Conservation (phyloP, 2,329 filamentous ascomycete species). For the Diaporthe vaccinii region DNA sequence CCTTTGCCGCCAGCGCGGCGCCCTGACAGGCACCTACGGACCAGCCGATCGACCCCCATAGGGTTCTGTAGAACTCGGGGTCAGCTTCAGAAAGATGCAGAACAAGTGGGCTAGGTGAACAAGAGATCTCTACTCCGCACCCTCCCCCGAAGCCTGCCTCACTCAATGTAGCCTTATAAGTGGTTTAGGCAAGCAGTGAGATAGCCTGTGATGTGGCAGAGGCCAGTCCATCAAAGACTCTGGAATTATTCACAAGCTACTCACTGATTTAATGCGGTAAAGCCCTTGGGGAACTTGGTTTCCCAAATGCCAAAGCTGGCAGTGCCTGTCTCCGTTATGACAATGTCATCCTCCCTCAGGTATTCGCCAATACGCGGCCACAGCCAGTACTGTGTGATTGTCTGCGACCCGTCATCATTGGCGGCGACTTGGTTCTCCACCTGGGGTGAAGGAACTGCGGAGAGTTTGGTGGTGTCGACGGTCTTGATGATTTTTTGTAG, state of each 20-base stretch:
- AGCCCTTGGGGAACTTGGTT: constrained; percentile 81
- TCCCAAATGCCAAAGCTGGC: constrained; percentile 91
- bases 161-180: background rate
- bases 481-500: constrained; percentile 77
- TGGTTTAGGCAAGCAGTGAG: background rate
- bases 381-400: constrained; percentile 79
- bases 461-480: constrained; percentile 70
- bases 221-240: background rate
- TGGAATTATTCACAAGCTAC: background rate
- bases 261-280: constrained; percentile 81
- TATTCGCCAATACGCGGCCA: constrained; percentile 84
- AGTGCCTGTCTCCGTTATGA: constrained; percentile 90
- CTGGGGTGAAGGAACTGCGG: constrained; percentile 65
- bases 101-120: background rate
- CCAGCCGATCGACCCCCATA: constrained; percentile 78
- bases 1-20: constrained; percentile 81
- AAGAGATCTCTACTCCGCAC: no score
- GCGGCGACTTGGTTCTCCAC: constrained; percentile 64
- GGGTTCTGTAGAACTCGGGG: constrained; percentile 57
- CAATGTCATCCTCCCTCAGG: constrained; percentile 78
- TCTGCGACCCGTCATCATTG: constrained; percentile 54
- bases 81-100: background rate
- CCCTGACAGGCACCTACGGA: constrained; percentile 71
- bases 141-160: background rate
- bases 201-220: background rate